These are phyloP conservation scores for Pyrenochaeta sp. DNA, from an alignment of 2,329 filamentous ascomycete genomes.

Conservation along the genomic window DNA sequence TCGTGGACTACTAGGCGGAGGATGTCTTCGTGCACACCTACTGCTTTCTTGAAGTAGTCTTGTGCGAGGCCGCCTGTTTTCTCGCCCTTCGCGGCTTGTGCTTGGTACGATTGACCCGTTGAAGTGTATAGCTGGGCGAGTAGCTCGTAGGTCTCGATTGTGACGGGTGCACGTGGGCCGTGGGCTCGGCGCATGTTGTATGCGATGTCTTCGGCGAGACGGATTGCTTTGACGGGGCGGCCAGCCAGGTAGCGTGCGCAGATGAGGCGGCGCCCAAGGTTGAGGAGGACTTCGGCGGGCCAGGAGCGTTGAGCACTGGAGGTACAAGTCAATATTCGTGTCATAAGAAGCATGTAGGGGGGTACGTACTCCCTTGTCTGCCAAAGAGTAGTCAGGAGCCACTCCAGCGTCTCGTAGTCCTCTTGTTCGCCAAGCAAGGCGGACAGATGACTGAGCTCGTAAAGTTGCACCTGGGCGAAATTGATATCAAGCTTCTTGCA, in stretches of 20 bases:
- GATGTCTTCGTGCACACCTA: conserved; percentile 42
- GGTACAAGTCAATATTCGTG: not conserved
- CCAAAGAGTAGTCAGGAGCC: conserved; percentile 50
- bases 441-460: conserved; percentile 55
- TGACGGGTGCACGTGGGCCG: conserved; percentile 58
- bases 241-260: conserved; percentile 61
- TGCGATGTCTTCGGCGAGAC: conserved; percentile 62
- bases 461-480: conserved; percentile 52
- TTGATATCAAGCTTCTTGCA: conserved; percentile 54
- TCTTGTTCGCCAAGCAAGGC: conserved; percentile 55
- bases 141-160: conserved; percentile 60
- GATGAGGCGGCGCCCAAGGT: conserved; percentile 63
- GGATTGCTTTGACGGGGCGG: conserved; percentile 50
- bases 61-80: conserved; percentile 46
- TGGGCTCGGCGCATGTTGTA: conserved; percentile 65
- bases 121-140: conserved; percentile 60
- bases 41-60: conserved; percentile 52
- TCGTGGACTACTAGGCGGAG: conserved; percentile 43
- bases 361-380: conserved; percentile 33
- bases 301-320: conserved; percentile 38
- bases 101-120: conserved; percentile 50
- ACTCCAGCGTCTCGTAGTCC: conserved; percentile 55
- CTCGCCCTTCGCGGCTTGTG: conserved; percentile 42
- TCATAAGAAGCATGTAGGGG: not conserved
- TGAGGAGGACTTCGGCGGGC: conserved; percentile 55